Evolutionary conservation across 805 yeast species (phyloP).

Genomic region (Henningerozyma blattae): DNA sequence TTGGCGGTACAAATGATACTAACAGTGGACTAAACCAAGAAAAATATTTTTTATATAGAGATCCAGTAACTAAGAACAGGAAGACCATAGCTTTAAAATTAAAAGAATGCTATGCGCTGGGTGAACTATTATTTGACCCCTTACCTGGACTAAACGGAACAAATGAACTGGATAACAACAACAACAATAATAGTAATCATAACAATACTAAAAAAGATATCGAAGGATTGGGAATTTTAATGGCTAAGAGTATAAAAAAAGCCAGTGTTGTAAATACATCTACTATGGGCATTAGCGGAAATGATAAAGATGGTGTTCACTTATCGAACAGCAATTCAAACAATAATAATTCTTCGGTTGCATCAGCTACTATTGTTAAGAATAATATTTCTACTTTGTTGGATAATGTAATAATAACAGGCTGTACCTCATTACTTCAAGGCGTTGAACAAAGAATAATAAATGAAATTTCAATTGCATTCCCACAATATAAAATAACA

Average conservation of each 20-base stretch:
- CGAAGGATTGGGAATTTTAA: conserved; percentile 20
- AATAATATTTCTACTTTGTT: conserved; percentile 22
- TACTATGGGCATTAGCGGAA: background rate
- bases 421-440: conserved; percentile 64
- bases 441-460: conserved; percentile 73
- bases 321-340: background rate
- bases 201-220: conserved; percentile 8
- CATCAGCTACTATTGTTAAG: conserved; percentile 7
- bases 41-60: conserved; percentile 13
- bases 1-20: conserved; percentile 7
- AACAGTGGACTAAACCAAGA: conserved; percentile 5
- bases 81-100: conserved; percentile 15
- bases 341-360: background rate
- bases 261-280: background rate
- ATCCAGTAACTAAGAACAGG: background rate
- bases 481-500: conserved; percentile 77
- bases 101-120: conserved; percentile 15
- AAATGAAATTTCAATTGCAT: conserved; percentile 51
- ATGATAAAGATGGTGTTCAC: background rate
- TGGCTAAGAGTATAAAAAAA: conserved; percentile 3
- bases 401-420: conserved; percentile 66
- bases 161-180: too few relatives aligned
- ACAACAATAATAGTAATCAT: too few relatives aligned
- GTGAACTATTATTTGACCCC: conserved; percentile 23
- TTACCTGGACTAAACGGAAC: too few relatives aligned